Percentiles rank a stretch among this genome's conserved stretches.
Conservation (phyloP, 1,284 basidiomycete species). For the Entoloma clypeatum region DNA sequence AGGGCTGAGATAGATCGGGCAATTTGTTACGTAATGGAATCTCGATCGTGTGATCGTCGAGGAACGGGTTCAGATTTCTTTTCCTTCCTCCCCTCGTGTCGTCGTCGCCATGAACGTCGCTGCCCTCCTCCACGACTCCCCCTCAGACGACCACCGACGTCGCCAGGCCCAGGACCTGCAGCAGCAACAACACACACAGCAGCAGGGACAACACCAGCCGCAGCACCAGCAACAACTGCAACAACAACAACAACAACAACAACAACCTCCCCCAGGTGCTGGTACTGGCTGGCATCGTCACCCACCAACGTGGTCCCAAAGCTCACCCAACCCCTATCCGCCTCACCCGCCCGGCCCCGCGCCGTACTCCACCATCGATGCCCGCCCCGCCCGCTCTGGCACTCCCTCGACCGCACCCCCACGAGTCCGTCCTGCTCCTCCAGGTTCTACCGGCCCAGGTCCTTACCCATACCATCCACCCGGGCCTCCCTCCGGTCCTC, state of each 20-base stretch:
- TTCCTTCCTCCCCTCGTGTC: constrained; percentile 2
- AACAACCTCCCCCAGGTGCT: background rate
- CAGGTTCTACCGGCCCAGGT: constrained; percentile 1
- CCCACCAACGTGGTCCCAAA: constrained; percentile 2
- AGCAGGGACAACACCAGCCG: constrained; percentile 4
- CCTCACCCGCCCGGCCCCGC: constrained; percentile 2
- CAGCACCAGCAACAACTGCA: constrained; percentile 7
- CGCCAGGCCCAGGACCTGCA: constrained; percentile 16
- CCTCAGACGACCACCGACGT: constrained; percentile 46
- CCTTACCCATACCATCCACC: constrained; percentile 3
- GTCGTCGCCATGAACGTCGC: constrained; percentile 59
- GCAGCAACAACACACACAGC: constrained; percentile 10
- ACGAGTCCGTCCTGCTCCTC: constrained; percentile 1
- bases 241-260: constrained; percentile 2
- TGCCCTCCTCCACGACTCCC: constrained; percentile 65
- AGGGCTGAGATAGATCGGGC: background rate
- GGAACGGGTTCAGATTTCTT: constrained; percentile 14
- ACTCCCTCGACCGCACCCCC: background rate
- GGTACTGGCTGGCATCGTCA: background rate
- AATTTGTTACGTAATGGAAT: constrained; percentile 12
- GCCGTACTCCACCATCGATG: background rate
- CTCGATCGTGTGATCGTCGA: constrained; percentile 25
- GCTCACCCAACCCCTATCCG: constrained; percentile 6
- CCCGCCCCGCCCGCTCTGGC: background rate
- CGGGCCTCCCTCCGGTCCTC: background rate